Evolutionary conservation across 1,284 basidiomycete genomes (phyloP).

Genomic region (Austropuccinia psidii): DNA sequence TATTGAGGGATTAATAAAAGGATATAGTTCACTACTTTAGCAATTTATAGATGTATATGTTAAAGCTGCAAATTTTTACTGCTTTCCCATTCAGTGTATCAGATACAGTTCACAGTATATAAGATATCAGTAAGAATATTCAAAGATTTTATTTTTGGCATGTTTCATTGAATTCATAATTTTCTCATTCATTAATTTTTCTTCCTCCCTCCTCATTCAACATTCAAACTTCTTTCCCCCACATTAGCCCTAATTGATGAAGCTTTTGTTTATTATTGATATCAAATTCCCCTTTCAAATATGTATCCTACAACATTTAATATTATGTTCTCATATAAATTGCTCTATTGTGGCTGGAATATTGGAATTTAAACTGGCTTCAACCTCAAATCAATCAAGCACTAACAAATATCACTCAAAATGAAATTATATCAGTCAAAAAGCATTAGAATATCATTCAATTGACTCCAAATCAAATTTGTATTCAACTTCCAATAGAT

Average conservation of each 20-base stretch:
- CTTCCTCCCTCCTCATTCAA: conserved; percentile 5
- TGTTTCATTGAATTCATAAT: background rate
- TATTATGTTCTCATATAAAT: conserved; percentile 75
- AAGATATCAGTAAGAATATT: too few relatives aligned
- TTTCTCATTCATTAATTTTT: conserved; percentile 11
- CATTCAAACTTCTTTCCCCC: background rate
- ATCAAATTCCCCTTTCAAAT: conserved; percentile 80
- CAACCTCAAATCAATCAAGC: conserved; percentile 71
- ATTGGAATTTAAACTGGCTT: conserved; percentile 78
- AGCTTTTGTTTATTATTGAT: conserved; percentile 63
- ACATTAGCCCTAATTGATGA: conserved; percentile 50
- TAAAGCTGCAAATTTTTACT: too few relatives aligned
- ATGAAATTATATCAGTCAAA: conserved; percentile 44
- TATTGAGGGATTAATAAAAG: too few relatives aligned
- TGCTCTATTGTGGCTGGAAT: conserved; percentile 94
- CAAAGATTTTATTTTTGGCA: too few relatives aligned
- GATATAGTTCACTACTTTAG: too few relatives aligned
- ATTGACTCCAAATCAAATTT: background rate
- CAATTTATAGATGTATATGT: too few relatives aligned
- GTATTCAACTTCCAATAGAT: conserved; percentile 15
- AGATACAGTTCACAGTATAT: too few relatives aligned
- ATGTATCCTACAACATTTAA: conserved; percentile 67
- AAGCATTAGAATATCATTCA: conserved; percentile 43
- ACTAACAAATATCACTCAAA: conserved; percentile 55
- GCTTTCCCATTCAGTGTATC: too few relatives aligned